phyloP scores from a whole-genome alignment of 208 protist genomes.

The Crithidia mellificae region DNA sequence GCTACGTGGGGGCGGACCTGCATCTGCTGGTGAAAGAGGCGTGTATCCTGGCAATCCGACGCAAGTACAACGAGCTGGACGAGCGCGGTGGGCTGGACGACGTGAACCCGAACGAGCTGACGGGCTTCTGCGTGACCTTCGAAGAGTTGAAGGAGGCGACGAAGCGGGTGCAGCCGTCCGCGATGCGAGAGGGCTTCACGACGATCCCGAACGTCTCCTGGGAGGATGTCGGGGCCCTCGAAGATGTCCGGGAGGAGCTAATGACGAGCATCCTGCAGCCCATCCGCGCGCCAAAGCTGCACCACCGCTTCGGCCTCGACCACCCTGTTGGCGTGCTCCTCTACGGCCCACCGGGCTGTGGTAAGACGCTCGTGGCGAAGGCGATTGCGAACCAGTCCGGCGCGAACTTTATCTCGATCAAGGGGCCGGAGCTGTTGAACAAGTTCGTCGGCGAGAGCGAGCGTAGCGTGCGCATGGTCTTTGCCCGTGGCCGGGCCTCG shows the following conservation, averaged over 20 bases:
- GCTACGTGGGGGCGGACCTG: conserved; percentile 98
- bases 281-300: conserved; percentile 91
- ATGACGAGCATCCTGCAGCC: conserved; percentile 91
- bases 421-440: conserved; percentile 98
- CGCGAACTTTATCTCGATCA: conserved; percentile 99
- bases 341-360: conserved; percentile 98
- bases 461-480: conserved; percentile 97
- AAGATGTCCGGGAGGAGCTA: conserved; percentile 94
- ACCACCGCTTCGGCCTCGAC: conserved; percentile 89
- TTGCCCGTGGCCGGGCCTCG: conserved; percentile 89
- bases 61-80: conserved; percentile 77
- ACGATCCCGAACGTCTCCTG: conserved; percentile 97
- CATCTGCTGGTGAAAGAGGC: conserved; percentile 95
- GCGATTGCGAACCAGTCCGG: conserved; percentile 95
- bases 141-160: conserved; percentile 90
- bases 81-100: conserved; percentile 26
- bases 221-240: conserved; percentile 97
- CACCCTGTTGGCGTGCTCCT: conserved; percentile 96
- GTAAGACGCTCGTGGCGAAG: conserved; percentile 96
- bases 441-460: conserved; percentile 99
- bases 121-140: conserved; percentile 74
- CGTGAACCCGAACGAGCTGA: conserved; percentile 51
- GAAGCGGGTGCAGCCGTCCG: conserved; percentile 96
- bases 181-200: conserved; percentile 96
- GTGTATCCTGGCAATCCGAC: conserved; percentile 86